Percentiles rank a stretch among this genome's conserved stretches.
Evolutionary conservation across 768 basidiomycete species (phyloP).

Genomic region (Amanita pallidorosea): DNA sequence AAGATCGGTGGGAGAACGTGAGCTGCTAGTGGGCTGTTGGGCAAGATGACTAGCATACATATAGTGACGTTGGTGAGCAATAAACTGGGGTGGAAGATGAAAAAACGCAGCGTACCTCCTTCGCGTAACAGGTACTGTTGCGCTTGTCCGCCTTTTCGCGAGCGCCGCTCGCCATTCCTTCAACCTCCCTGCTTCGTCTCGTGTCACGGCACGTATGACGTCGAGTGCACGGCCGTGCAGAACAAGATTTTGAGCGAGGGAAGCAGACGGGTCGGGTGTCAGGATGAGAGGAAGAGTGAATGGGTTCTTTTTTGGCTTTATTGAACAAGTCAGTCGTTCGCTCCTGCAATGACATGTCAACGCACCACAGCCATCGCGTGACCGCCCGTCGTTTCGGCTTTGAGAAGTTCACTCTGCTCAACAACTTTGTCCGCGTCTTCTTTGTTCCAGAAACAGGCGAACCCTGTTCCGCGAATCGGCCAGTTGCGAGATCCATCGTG

Average conservation of each 20-base stretch:
- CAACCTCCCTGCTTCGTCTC: slow-evolving; percentile 79
- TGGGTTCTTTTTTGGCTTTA: slow-evolving; percentile 65
- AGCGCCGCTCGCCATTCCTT: slow-evolving; percentile 81
- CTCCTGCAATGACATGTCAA: slow-evolving; percentile 9
- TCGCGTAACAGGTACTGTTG: slow-evolving; percentile 90
- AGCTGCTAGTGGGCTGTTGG: slow-evolving; percentile 73
- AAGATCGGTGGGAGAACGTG: slow-evolving; percentile 63
- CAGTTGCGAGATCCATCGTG: slow-evolving; percentile 72
- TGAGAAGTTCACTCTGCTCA: slow-evolving; percentile 65
- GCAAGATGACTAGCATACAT: slow-evolving; percentile 63
- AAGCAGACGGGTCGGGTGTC: slow-evolving; percentile 87
- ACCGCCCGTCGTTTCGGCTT: slow-evolving; percentile 48
- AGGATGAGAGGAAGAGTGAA: slow-evolving; percentile 83
- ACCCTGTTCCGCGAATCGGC: slow-evolving; percentile 88
- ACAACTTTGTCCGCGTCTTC: slow-evolving; percentile 83
- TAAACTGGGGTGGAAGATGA: neutral
- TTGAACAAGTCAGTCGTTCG: neutral
- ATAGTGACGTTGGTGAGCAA: too few relatives aligned
- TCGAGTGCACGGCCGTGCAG: slow-evolving; percentile 90
- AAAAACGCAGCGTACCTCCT: slow-evolving; percentile 55
- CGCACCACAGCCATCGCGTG: slow-evolving; percentile 5
- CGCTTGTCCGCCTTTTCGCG: slow-evolving; percentile 90
- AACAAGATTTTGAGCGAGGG: slow-evolving; percentile 72
- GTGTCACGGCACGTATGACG: slow-evolving; percentile 80
- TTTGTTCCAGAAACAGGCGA: slow-evolving; percentile 94